phyloP scores from a whole-genome alignment of 768 basidiomycete species.

The Xerocomus potaroensis region DNA sequence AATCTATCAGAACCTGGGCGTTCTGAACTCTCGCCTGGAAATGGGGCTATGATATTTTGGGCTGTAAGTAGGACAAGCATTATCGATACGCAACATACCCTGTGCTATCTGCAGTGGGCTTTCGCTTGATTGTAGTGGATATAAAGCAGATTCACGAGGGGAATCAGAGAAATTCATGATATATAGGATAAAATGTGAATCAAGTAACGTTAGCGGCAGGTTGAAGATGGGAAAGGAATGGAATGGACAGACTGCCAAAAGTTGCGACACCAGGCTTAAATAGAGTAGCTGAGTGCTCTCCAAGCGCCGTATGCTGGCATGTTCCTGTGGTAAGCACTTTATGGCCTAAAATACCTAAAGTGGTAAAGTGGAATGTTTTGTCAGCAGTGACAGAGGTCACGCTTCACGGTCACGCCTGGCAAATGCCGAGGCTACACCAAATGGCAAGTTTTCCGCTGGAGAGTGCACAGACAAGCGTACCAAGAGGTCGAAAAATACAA shows the following conservation, averaged over 20 bases:
- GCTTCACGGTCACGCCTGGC: conserved; percentile 16
- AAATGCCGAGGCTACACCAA: conserved; percentile 21
- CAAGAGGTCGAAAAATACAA: conserved; percentile 21
- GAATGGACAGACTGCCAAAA: background rate
- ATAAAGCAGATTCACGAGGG: conserved; percentile 9
- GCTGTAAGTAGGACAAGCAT: background rate
- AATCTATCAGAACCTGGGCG: conserved; percentile 45
- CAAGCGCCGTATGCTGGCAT: conserved; percentile 29
- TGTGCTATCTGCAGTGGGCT: conserved; percentile 2
- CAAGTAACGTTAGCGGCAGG: conserved; percentile 8
- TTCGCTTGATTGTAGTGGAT: conserved; percentile 3
- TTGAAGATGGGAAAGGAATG: conserved; percentile 7
- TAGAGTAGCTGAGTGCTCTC: background rate
- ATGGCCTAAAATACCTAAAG: conserved; percentile 19
- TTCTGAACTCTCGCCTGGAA: conserved; percentile 21
- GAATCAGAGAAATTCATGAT: conserved; percentile 24
- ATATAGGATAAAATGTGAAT: conserved; percentile 4
- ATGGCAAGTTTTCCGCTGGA: conserved; percentile 21
- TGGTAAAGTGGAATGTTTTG: conserved; percentile 21
- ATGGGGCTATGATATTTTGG: conserved; percentile 4
- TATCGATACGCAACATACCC: conserved; percentile 4
- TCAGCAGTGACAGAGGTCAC: conserved; percentile 15
- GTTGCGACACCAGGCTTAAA: conserved; percentile 14
- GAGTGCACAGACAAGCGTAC: conserved; percentile 18
- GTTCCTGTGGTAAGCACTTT: too few relatives aligned